Evolutionary conservation across 2,329 filamentous ascomycete genomes (phyloP).

Genomic region (Aspergillus fumigatiaffinis): DNA sequence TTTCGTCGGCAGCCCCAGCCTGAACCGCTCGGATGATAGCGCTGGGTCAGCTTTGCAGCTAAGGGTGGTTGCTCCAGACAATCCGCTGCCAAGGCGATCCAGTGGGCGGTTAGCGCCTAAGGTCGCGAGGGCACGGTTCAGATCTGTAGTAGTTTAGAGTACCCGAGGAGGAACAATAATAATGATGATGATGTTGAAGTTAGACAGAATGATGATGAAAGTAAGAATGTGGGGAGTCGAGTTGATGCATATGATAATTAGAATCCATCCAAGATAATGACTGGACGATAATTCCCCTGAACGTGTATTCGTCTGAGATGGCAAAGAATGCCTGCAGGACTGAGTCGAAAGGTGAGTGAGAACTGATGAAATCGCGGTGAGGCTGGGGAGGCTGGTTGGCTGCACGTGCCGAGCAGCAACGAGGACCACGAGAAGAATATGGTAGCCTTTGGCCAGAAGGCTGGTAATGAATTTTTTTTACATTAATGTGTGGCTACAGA

Average conservation of each 20-base stretch:
- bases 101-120: conserved; percentile 15
- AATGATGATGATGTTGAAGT: neutral
- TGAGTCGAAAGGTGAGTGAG: neutral
- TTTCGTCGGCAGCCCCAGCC: conserved; percentile 13
- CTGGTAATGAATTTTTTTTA: neutral
- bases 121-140: neutral
- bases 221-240: neutral
- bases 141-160: neutral
- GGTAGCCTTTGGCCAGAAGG: neutral
- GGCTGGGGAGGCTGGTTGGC: neutral
- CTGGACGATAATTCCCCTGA: neutral
- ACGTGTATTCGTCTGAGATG: neutral
- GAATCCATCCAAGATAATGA: neutral
- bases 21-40: neutral
- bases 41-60: neutral
- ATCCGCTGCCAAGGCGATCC: conserved; percentile 21
- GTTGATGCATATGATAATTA: neutral
- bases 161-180: neutral
- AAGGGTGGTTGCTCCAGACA: conserved; percentile 26
- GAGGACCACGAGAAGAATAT: neutral
- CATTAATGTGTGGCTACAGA: neutral
- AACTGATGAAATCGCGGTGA: neutral
- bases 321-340: neutral
- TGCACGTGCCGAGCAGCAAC: neutral
- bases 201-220: neutral